Evolutionary conservation across 2,329 filamentous ascomycete genomes (phyloP).

Genomic region (Aspergillus vadensis): DNA sequence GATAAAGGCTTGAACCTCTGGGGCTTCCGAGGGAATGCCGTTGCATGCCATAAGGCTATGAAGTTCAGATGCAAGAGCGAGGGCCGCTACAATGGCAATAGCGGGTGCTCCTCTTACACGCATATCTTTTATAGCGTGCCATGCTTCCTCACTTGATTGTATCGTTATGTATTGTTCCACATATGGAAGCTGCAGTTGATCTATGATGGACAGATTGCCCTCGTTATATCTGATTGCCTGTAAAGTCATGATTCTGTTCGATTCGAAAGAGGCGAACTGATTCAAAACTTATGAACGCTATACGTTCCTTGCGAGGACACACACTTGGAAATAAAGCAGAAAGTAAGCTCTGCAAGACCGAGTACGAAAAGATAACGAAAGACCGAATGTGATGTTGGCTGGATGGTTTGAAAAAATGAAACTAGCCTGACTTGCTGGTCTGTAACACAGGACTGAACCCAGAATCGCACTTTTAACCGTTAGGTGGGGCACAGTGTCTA

Average conservation of each 20-base stretch:
- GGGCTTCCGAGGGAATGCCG: slow-evolving; percentile 54
- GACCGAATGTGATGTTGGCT: background rate
- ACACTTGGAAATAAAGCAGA: background rate
- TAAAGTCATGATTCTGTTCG: slow-evolving; percentile 48
- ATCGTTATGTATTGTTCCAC: slow-evolving; percentile 59
- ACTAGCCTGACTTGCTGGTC: background rate
- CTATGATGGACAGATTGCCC: slow-evolving; percentile 61
- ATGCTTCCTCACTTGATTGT: slow-evolving; percentile 59
- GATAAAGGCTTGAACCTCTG: slow-evolving; percentile 69
- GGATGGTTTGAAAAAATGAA: background rate
- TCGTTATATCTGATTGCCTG: slow-evolving; percentile 63
- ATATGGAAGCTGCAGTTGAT: slow-evolving; percentile 65
- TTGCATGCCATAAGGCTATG: slow-evolving; percentile 44
- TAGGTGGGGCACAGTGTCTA: background rate
- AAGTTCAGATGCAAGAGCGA: slow-evolving; percentile 85
- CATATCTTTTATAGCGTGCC: slow-evolving; percentile 69
- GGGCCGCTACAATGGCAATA: slow-evolving; percentile 94
- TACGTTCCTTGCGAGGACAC: background rate
- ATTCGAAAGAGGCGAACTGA: background rate
- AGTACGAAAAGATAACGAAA: background rate
- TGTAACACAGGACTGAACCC: background rate
- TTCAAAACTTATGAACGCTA: background rate
- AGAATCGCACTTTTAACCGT: background rate
- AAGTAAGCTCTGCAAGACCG: too few relatives aligned
- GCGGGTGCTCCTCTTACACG: slow-evolving; percentile 76